Evolutionary conservation across 179 eudicot species (phyloP).

Genomic region (Beta lomatogona): DNA sequence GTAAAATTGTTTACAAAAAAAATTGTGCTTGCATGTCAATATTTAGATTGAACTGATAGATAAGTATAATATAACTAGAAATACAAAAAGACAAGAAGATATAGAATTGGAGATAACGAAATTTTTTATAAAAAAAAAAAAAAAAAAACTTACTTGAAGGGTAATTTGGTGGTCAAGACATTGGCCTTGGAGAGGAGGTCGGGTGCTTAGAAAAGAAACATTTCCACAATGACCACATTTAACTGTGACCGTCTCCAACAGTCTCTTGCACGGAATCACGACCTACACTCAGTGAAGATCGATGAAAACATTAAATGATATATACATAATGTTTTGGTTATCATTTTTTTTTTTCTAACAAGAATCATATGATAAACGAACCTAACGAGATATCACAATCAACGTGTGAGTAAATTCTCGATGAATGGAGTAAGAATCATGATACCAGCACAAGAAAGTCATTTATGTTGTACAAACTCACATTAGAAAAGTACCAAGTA

Average conservation of each 20-base stretch:
- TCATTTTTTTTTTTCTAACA: neutral
- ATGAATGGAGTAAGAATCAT: no score
- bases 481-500: neutral
- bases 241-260: conserved; percentile 85
- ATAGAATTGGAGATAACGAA: neutral
- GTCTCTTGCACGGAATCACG: conserved; percentile 78
- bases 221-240: conserved; percentile 91
- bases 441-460: neutral
- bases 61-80: no score
- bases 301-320: neutral
- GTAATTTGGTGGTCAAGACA: conserved; percentile 49
- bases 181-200: conserved; percentile 59
- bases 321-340: no score
- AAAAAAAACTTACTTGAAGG: conserved; percentile 43
- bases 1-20: no score
- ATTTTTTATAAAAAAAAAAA: no score
- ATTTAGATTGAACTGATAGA: no score
- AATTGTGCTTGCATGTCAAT: no score
- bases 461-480: neutral
- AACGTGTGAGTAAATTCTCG: no score
- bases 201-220: conserved; percentile 68
- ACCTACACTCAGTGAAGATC: conserved; percentile 45
- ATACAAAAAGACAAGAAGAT: neutral
- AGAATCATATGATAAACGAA: neutral
- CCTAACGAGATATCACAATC: no score